These are phyloP conservation scores for Penicillium canescens DNA, from an alignment of 495 filamentous ascomycete species.

Conservation along the genomic window DNA sequence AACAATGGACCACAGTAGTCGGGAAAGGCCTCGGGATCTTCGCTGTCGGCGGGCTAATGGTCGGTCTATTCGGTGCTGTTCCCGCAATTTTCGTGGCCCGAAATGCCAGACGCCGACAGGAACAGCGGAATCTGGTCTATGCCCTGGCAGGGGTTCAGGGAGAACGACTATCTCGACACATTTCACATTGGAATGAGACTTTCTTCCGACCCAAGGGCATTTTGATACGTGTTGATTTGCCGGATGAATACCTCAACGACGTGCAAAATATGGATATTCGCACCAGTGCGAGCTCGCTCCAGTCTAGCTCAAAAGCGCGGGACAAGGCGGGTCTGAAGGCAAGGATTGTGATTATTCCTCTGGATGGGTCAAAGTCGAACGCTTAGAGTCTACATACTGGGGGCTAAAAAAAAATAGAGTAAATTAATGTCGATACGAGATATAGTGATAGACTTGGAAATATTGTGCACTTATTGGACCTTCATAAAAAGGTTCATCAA, in stretches of 20 bases:
- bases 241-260: constrained; percentile 28
- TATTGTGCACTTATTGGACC: neutral
- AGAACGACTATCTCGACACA: constrained; percentile 20
- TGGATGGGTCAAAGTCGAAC: constrained; percentile 3
- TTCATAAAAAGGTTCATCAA: neutral
- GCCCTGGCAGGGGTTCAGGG: constrained; percentile 16
- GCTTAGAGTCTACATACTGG: neutral
- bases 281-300: neutral
- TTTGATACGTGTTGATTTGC: constrained; percentile 40
- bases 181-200: constrained; percentile 34
- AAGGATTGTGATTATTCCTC: constrained; percentile 37
- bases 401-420: neutral
- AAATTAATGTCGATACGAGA: neutral
- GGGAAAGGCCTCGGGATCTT: constrained; percentile 35
- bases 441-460: too few species aligned
- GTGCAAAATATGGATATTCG: constrained; percentile 28
- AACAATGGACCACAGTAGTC: constrained; percentile 35
- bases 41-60: constrained; percentile 34
- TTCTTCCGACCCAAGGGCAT: constrained; percentile 33
- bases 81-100: constrained; percentile 28
- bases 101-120: constrained; percentile 17
- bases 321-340: constrained; percentile 27
- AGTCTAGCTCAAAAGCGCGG: constrained; percentile 1
- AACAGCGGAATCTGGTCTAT: constrained; percentile 29
- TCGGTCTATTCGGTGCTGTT: constrained; percentile 33